These are phyloP conservation scores for Suillus discolor DNA, from an alignment of 768 basidiomycete genomes.

Conservation along the genomic window DNA sequence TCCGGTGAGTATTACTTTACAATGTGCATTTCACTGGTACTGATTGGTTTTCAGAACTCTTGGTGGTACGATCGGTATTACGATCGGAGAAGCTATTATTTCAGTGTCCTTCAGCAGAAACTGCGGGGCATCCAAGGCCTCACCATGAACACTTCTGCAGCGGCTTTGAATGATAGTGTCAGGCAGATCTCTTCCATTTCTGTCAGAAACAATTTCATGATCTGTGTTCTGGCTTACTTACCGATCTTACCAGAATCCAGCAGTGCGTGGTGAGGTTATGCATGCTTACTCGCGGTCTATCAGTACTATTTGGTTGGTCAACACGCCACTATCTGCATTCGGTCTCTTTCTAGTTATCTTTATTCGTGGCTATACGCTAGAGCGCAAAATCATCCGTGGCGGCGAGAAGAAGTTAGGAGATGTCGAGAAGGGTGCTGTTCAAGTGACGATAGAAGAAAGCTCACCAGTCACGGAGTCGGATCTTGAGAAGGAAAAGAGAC, in stretches of 20 bases:
- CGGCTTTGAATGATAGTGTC: constrained; percentile 50
- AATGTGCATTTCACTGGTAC: not conserved
- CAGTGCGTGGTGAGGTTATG: constrained; percentile 33
- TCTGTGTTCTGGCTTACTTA: constrained; percentile 3
- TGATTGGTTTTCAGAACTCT: constrained; percentile 47
- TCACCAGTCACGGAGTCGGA: not conserved
- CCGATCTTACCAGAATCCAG: constrained; percentile 26
- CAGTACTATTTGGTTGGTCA: constrained; percentile 42
- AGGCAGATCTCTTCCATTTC: constrained; percentile 39
- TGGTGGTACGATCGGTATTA: constrained; percentile 76
- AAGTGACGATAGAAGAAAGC: not conserved
- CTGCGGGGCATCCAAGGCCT: constrained; percentile 21
- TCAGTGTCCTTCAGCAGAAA: constrained; percentile 42
- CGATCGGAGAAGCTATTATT: constrained; percentile 72
- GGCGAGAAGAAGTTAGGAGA: constrained; percentile 24
- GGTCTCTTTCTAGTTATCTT: constrained; percentile 37
- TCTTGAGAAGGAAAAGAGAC: constrained; percentile 3
- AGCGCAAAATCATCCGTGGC: constrained; percentile 26
- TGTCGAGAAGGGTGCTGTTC: constrained; percentile 27
- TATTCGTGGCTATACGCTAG: constrained; percentile 38
- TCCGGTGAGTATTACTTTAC: constrained; percentile 24
- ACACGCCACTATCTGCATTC: constrained; percentile 32
- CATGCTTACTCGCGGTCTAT: constrained; percentile 41
- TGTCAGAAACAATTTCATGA: constrained; percentile 14
- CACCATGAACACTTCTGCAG: constrained; percentile 42